A percentile compares a stretch with the other conserved stretches of the same genome.
These are phyloP conservation scores for Neurospora sp. DNA, from an alignment of 495 filamentous ascomycete genomes.

Conservation along the genomic window DNA sequence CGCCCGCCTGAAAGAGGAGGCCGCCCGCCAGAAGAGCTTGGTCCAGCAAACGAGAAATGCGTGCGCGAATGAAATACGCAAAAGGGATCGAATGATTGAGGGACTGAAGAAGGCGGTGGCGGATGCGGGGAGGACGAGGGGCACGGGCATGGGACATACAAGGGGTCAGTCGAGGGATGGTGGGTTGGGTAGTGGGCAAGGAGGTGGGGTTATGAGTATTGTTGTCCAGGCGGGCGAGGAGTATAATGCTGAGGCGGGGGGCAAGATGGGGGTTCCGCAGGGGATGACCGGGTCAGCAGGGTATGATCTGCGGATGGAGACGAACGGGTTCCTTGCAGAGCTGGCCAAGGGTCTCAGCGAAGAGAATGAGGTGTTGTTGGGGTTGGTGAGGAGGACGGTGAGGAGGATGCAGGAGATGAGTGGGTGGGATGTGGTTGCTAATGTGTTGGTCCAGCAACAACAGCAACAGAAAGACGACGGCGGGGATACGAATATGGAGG, in stretches of 20 bases:
- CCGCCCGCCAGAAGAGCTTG: conserved; percentile 61
- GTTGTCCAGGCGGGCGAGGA: conserved; percentile 25
- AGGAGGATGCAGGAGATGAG: conserved; percentile 68
- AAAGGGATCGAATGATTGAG: conserved; percentile 81
- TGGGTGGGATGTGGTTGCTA: conserved; percentile 39
- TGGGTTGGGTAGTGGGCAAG: conserved; percentile 15
- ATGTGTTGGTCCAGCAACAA: conserved; percentile 5
- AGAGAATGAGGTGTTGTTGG: conserved; percentile 80
- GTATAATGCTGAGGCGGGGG: background rate
- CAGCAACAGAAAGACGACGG: conserved; percentile 6
- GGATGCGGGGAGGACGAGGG: conserved; percentile 39
- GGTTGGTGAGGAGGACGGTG: conserved; percentile 59
- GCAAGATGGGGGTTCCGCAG: conserved; percentile 21
- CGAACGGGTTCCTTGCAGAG: conserved; percentile 83
- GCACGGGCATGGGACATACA: conserved; percentile 26
- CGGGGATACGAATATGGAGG: conserved; percentile 31
- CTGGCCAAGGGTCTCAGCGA: conserved; percentile 81
- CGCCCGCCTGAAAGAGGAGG: conserved; percentile 66
- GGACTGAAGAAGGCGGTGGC: conserved; percentile 68
- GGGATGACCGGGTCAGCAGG: conserved; percentile 39
- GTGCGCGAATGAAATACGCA: conserved; percentile 86
- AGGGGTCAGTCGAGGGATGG: background rate
- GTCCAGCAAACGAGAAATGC: conserved; percentile 73
- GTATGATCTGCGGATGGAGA: conserved; percentile 75
- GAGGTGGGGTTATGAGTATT: conserved; percentile 42